A percentile compares a stretch with the other conserved stretches of the same genome.
Conservation (phyloP, 768 basidiomycete species). For the Macrolepiota albuminosa region DNA sequence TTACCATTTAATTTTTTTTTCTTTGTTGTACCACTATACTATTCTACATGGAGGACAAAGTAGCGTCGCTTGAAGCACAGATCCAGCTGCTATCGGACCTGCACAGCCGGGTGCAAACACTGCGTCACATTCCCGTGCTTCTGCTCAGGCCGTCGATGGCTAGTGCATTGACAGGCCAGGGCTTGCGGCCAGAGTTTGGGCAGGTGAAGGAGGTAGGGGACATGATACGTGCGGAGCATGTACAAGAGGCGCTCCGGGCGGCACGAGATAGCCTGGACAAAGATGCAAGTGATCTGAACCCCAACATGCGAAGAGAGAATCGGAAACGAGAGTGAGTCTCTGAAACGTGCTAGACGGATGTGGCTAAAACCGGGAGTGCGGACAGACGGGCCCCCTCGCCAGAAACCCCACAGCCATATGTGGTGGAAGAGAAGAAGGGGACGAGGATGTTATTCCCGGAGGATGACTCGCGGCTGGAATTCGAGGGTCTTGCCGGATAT, state of each 20-base stretch:
- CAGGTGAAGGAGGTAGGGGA: constrained; percentile 45
- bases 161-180: constrained; percentile 18
- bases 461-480: constrained; percentile 33
- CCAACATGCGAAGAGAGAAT: constrained; percentile 40
- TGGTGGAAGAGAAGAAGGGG: constrained; percentile 33
- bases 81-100: constrained; percentile 45
- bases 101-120: constrained; percentile 34
- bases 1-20: not conserved
- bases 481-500: constrained; percentile 46
- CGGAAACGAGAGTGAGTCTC: constrained; percentile 53
- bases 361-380: constrained; percentile 4
- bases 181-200: constrained; percentile 36
- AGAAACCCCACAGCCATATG: constrained; percentile 57
- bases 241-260: constrained; percentile 53
- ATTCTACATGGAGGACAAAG: constrained; percentile 13
- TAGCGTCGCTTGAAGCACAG: constrained; percentile 29
- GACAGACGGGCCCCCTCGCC: constrained; percentile 48
- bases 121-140: constrained; percentile 42
- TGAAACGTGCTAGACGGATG: constrained; percentile 8
- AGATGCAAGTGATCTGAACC: constrained; percentile 46
- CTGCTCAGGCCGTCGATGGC: constrained; percentile 36
- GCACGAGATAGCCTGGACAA: constrained; percentile 51
- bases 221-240: constrained; percentile 39
- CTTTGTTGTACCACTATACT: not conserved
- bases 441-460: constrained; percentile 41